These are phyloP conservation scores for Hemerocallis citrina DNA, from an alignment of 106 monocot genomes.

Conservation along the genomic window DNA sequence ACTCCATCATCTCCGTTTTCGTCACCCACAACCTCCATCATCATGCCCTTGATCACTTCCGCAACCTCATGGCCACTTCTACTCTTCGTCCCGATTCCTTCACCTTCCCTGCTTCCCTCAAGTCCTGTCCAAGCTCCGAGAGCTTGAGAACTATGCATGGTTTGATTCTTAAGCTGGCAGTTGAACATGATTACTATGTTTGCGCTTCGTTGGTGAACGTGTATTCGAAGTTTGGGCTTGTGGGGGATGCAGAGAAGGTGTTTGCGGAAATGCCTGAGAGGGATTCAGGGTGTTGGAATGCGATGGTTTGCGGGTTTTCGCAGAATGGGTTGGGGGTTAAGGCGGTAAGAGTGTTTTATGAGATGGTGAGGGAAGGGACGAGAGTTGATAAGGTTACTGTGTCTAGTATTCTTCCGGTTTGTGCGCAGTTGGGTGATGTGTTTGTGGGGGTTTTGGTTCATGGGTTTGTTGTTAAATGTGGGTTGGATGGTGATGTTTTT, in stretches of 20 bases:
- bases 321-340: slow-evolving; percentile 32
- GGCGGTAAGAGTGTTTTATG: slow-evolving; percentile 28
- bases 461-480: slow-evolving; percentile 29
- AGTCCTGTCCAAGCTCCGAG: slow-evolving; percentile 24
- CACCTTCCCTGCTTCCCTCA: slow-evolving; percentile 52
- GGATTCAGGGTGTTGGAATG: slow-evolving; percentile 64
- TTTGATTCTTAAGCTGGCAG: slow-evolving; percentile 31
- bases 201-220: slow-evolving; percentile 13
- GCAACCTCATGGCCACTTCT: slow-evolving; percentile 15
- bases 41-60: slow-evolving; percentile 27
- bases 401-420: slow-evolving; percentile 55
- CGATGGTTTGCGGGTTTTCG: slow-evolving; percentile 55
- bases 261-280: slow-evolving; percentile 49
- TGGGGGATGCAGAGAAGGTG: slow-evolving; percentile 30
- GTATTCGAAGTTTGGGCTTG: slow-evolving; percentile 27
- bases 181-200: slow-evolving; percentile 21
- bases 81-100: slow-evolving; percentile 27
- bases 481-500: slow-evolving; percentile 49
- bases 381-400: slow-evolving; percentile 41
- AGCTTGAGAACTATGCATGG: slow-evolving; percentile 30
- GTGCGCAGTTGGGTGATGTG: slow-evolving; percentile 24
- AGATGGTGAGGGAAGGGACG: slow-evolving; percentile 35
- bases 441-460: slow-evolving; percentile 36
- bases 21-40: slow-evolving; percentile 16
- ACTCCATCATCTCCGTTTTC: slow-evolving; percentile 45